Base-by-base conservation (phyloP, 768 basidiomycete genomes). In the Psilocybe azurescens region DNA sequence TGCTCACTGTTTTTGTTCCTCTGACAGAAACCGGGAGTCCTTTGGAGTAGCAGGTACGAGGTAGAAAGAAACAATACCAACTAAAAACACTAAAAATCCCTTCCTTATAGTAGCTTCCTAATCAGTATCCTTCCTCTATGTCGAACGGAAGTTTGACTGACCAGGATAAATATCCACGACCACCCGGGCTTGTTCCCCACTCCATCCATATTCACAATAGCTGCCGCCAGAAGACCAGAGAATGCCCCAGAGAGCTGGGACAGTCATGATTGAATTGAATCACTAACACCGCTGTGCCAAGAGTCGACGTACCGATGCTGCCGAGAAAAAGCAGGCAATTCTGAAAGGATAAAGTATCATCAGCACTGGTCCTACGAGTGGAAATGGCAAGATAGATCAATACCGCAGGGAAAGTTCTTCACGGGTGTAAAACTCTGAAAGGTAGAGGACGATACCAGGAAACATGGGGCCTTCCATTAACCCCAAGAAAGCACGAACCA, bases 191-290 rank as follows among this genome's bases (percentile, higher is more conserved):
- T 79, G 5, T 84, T 83, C 1, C 74, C 73, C 18, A 79, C 72
- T 16, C 84, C 85, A 52, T 86, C 69, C 79, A 91, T 84, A 9
- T 85, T 73, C 18, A 78, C 68, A 53, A 91, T 88, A 0, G 79
- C 87, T 33, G 85, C 77, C 0, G 88, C 88, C 1, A 91, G 78
- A 5, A 90, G 73, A 46, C 89, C 89, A 5, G 87, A 88, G 66
- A 89, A 88, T 0, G 85, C 83, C 1, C 86, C 85, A 0, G 87
- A 81, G 3, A 86, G 75, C 76, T 77, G 86, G 81, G 20, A 38
- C 4, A 20, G 52, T 57, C 28, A 38, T n/a, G 10, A 7, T 36
- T 24, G 9, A 2, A 9, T 50, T 50, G 1, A 24, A 50, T 32
- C 52, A 36, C 16, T 33, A n/a, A 18, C n/a, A 4, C 32, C n/a